Conservation (phyloP, 129 eudicot genomes). For the Artemisia argyi region DNA sequence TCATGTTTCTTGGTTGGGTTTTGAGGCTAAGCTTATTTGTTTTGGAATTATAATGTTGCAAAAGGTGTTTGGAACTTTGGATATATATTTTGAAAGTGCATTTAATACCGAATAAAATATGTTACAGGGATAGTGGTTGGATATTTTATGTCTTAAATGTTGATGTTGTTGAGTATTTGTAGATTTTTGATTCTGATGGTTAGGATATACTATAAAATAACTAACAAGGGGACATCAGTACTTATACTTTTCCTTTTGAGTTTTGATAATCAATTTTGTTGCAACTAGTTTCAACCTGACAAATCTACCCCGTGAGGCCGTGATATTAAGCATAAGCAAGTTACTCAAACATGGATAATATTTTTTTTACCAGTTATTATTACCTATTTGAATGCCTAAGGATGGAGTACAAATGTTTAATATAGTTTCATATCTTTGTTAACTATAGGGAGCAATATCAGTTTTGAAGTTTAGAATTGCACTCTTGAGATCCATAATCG, state of each 20-base stretch:
- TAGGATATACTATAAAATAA: neutral
- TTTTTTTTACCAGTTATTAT: too few species aligned
- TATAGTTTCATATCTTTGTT: neutral
- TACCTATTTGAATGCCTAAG: too few species aligned
- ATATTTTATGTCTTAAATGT: neutral
- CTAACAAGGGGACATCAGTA: conserved; percentile 9
- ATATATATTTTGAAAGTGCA: neutral
- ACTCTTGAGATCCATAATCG: neutral
- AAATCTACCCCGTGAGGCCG: neutral
- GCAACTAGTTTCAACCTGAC: neutral
- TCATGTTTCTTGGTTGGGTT: conserved; percentile 9
- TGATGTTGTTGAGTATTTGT: conserved; percentile 4
- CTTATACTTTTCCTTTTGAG: conserved; percentile 1
- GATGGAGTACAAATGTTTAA: neutral
- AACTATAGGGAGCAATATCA: too few species aligned
- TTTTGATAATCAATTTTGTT: neutral
- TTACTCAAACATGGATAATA: too few species aligned
- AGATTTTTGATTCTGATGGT: neutral
- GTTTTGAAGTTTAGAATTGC: neutral
- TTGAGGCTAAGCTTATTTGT: neutral
- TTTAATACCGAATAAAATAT: neutral
- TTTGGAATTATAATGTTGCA: neutral
- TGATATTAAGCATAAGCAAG: too few species aligned
- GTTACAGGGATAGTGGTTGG: conserved; percentile 15
- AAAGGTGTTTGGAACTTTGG: neutral